These are phyloP conservation scores for Imleria badia DNA, from an alignment of 768 basidiomycete species.

Conservation along the genomic window DNA sequence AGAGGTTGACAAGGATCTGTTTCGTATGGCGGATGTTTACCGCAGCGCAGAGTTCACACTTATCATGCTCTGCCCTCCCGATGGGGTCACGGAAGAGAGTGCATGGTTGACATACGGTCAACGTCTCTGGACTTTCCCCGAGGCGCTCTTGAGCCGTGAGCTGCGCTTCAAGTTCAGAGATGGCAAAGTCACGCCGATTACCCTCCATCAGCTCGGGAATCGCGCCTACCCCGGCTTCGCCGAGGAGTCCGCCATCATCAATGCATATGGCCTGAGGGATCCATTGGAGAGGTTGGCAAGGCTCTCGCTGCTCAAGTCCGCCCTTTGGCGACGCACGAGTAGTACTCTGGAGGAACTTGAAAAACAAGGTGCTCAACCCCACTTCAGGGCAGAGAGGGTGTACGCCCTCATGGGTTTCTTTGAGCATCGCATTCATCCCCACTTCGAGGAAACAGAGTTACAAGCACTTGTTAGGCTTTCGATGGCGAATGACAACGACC, in stretches of 20 bases:
- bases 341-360: background rate
- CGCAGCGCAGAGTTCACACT: constrained; percentile 23
- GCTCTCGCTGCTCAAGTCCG: constrained; percentile 18
- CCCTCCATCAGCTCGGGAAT: constrained; percentile 24
- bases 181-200: constrained; percentile 15
- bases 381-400: constrained; percentile 22
- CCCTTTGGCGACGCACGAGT: constrained; percentile 25
- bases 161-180: constrained; percentile 14
- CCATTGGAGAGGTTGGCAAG: constrained; percentile 26
- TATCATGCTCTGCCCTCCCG: constrained; percentile 14
- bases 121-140: constrained; percentile 27
- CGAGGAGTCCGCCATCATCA: constrained; percentile 23
- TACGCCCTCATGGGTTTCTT: constrained; percentile 30
- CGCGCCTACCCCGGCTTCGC: constrained; percentile 16
- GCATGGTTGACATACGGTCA: constrained; percentile 21
- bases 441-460: constrained; percentile 14
- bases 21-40: constrained; percentile 26
- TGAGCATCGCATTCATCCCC: constrained; percentile 22
- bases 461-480: constrained; percentile 25
- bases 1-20: constrained; percentile 20
- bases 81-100: background rate
- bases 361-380: background rate
- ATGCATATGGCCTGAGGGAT: constrained; percentile 19
- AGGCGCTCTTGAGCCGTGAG: constrained; percentile 22
- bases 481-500: constrained; percentile 26